Conservation (phyloP, 331 rosid genomes). For the Pyrus hybrid region DNA sequence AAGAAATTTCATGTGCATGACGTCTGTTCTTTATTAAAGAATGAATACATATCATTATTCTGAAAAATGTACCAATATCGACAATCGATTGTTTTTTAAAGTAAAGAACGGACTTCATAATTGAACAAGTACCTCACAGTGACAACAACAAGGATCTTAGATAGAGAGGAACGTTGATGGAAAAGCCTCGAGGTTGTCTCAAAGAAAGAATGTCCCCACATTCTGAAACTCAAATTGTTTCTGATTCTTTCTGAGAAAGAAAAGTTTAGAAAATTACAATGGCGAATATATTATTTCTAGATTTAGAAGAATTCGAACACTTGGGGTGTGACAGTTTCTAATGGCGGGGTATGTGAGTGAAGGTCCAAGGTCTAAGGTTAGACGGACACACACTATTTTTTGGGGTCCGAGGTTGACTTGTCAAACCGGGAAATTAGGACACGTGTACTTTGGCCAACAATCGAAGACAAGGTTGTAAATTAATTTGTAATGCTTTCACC, state of each 20-base stretch:
- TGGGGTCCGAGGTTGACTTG: slow-evolving; percentile 3
- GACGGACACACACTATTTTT: not conserved
- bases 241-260: not conserved
- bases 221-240: not conserved
- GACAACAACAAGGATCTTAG: slow-evolving; percentile 3
- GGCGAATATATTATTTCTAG: not conserved
- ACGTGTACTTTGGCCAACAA: not conserved
- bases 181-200: slow-evolving; percentile 5
- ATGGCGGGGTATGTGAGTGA: not conserved
- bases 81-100: too few relatives aligned
- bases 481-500: not conserved
- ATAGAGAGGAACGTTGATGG: not conserved
- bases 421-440: not conserved
- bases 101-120: too few relatives aligned
- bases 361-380: not conserved
- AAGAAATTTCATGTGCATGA: too few relatives aligned
- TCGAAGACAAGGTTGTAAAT: not conserved
- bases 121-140: not conserved
- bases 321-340: not conserved
- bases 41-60: too few relatives aligned
- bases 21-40: too few relatives aligned
- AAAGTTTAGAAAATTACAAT: not conserved
- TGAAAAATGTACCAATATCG: too few relatives aligned
- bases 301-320: not conserved
- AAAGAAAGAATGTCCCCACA: slow-evolving; percentile 14